These are phyloP conservation scores for Claviceps monticola DNA, from an alignment of 2,329 filamentous ascomycete species.

Conservation along the genomic window DNA sequence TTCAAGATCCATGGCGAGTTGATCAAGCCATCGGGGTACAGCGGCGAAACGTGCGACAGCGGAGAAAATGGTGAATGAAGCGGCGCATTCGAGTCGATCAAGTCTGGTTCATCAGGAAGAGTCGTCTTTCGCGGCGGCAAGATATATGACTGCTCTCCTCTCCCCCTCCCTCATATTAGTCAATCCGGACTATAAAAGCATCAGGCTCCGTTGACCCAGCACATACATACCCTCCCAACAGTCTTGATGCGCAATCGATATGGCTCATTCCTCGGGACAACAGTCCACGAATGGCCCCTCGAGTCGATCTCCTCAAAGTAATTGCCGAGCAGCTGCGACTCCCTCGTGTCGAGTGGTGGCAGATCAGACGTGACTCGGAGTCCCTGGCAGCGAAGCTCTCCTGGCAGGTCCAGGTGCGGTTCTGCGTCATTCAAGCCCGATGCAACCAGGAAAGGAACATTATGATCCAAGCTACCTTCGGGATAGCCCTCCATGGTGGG, in stretches of 20 bases:
- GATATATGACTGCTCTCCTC: constrained; percentile 31
- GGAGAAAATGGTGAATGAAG: constrained; percentile 88
- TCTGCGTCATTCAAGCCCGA: constrained; percentile 50
- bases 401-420: constrained; percentile 28
- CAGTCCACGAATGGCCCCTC: constrained; percentile 52
- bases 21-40: constrained; percentile 85
- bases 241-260: constrained; percentile 56
- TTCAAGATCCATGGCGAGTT: constrained; percentile 74
- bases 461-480: constrained; percentile 67
- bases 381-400: constrained; percentile 42
- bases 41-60: constrained; percentile 63
- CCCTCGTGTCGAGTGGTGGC: constrained; percentile 48
- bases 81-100: constrained; percentile 33
- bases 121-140: constrained; percentile 44
- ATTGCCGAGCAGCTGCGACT: constrained; percentile 49
- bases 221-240: constrained; percentile 75
- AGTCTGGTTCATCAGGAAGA: constrained; percentile 36
- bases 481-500: constrained; percentile 65
- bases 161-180: constrained; percentile 6
- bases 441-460: constrained; percentile 70
- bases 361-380: constrained; percentile 57
- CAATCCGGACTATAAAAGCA: constrained; percentile 11
- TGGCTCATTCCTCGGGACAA: constrained; percentile 34
- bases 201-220: not conserved
- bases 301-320: constrained; percentile 55